phyloP scores from a whole-genome alignment of 352 stramenopile species.

The Phytophthora brassicae region DNA sequence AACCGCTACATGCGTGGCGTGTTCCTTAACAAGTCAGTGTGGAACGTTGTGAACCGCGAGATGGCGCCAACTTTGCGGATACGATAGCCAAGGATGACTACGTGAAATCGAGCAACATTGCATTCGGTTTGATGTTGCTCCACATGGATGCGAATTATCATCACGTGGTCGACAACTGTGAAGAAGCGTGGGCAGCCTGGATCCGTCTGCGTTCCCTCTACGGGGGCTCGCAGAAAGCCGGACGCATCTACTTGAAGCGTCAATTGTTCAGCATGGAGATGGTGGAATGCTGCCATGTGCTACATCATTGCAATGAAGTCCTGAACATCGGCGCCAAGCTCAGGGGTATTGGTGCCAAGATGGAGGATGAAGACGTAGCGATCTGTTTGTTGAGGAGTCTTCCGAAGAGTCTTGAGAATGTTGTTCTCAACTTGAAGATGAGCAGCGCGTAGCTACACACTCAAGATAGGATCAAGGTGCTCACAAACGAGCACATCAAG shows the following conservation, averaged over 20 bases:
- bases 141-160: constrained; percentile 30
- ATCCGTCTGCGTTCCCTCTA: constrained; percentile 10
- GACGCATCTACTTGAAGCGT: constrained; percentile 27
- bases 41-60: constrained; percentile 19
- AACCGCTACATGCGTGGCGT: constrained; percentile 27
- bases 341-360: constrained; percentile 7
- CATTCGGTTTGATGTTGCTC: constrained; percentile 31
- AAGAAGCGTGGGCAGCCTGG: constrained; percentile 28
- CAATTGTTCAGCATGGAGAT: constrained; percentile 24
- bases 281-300: constrained; percentile 11
- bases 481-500: not conserved
- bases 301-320: constrained; percentile 17
- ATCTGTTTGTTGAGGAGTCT: constrained; percentile 11
- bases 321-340: constrained; percentile 16
- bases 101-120: constrained; percentile 26
- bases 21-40: constrained; percentile 31
- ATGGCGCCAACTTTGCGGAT: constrained; percentile 18
- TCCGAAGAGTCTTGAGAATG: constrained; percentile 12
- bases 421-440: constrained; percentile 18
- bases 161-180: constrained; percentile 23
- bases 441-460: not conserved
- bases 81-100: constrained; percentile 20
- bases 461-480: constrained; percentile 3
- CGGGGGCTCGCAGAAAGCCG: constrained; percentile 17
- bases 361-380: constrained; percentile 20